A percentile compares a stretch with the other conserved stretches of the same genome.
These are phyloP conservation scores for Ustilago hordei DNA, from an alignment of 1,284 basidiomycete species.

Conservation along the genomic window DNA sequence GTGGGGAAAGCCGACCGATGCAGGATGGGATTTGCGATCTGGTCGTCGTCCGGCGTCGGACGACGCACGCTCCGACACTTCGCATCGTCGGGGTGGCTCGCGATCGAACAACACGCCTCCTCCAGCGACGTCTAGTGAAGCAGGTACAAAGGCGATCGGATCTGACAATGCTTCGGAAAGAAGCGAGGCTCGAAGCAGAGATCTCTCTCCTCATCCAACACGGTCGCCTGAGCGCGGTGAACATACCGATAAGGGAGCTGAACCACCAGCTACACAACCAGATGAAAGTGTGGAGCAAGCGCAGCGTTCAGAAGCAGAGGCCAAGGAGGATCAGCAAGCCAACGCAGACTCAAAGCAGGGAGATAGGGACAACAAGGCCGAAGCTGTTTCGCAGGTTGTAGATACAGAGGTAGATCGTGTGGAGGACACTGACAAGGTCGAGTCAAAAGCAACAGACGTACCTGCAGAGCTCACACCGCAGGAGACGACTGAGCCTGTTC, in stretches of 20 bases:
- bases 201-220: slow-evolving; percentile 25
- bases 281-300: neutral
- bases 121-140: slow-evolving; percentile 26
- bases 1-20: slow-evolving; percentile 44
- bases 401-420: neutral
- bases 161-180: slow-evolving; percentile 34
- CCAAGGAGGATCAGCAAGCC: neutral
- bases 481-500: neutral
- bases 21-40: slow-evolving; percentile 27
- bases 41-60: slow-evolving; percentile 32
- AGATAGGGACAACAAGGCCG: neutral
- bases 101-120: slow-evolving; percentile 38
- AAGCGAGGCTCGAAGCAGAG: slow-evolving; percentile 31
- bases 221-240: slow-evolving; percentile 8
- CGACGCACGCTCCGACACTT: slow-evolving; percentile 33
- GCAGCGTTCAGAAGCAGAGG: neutral
- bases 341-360: neutral
- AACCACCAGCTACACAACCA: neutral
- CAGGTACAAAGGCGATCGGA: slow-evolving; percentile 9
- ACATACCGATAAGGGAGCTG: neutral
- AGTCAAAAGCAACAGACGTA: neutral
- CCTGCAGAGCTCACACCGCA: neutral
- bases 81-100: slow-evolving; percentile 22
- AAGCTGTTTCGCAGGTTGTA: neutral
- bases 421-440: neutral